These are phyloP conservation scores for Mayamaea pseudoterrestris DNA, from an alignment of 108 stramenopile genomes.

Conservation along the genomic window DNA sequence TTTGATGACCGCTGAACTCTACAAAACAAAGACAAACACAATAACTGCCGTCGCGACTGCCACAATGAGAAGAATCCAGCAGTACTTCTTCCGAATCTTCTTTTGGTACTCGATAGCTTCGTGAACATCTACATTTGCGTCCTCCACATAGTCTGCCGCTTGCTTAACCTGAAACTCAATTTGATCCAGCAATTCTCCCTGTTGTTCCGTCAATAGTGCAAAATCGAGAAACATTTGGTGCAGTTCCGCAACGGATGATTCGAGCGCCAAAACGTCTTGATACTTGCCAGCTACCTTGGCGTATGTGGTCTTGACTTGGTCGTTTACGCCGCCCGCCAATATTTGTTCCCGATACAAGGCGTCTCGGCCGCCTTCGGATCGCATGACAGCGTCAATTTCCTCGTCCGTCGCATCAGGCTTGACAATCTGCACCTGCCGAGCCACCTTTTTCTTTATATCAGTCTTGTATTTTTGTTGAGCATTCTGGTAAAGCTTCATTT, in stretches of 20 bases:
- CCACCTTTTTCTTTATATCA: constrained; percentile 90
- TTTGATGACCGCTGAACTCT: too few species aligned
- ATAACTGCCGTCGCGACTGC: constrained; percentile 14
- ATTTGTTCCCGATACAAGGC: constrained; percentile 73
- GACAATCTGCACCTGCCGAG: constrained; percentile 90
- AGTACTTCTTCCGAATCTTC: constrained; percentile 91
- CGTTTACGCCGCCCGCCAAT: constrained; percentile 80
- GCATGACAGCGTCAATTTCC: constrained; percentile 92
- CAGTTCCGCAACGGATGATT: constrained; percentile 90
- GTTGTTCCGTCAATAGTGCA: constrained; percentile 96
- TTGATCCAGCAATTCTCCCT: constrained; percentile 96
- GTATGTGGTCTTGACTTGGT: constrained; percentile 80
- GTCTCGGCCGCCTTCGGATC: constrained; percentile 79
- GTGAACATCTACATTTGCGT: constrained; percentile 84
- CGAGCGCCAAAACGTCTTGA: constrained; percentile 95
- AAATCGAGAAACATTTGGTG: constrained; percentile 99
- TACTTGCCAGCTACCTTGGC: constrained; percentile 93
- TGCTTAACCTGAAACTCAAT: constrained; percentile 94
- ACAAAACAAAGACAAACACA: constrained; percentile 12
- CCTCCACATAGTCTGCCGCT: constrained; percentile 91
- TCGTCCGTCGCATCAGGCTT: constrained; percentile 95
- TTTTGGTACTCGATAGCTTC: constrained; percentile 86
- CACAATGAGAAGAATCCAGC: constrained; percentile 27
- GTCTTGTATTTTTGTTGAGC: constrained; percentile 95
- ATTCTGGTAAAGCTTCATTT: constrained; percentile 92